These are phyloP conservation scores for Stagonosporopsis cucurbitacearum DNA, from an alignment of 2,329 filamentous ascomycete genomes.

Conservation along the genomic window DNA sequence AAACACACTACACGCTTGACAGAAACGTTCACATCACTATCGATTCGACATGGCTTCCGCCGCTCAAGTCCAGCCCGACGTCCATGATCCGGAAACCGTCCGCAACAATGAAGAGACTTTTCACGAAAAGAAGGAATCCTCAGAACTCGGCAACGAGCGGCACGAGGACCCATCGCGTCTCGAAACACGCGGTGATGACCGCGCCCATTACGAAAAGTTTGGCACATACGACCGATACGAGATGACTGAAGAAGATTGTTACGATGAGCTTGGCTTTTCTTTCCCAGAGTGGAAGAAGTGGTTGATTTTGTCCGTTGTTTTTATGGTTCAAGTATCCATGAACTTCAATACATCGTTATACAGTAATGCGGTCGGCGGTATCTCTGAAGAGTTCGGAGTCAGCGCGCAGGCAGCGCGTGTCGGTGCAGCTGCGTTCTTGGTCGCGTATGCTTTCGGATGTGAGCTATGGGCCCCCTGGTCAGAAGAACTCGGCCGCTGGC, in stretches of 20 bases:
- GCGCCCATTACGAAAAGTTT: slow-evolving; percentile 40
- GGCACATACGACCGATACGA: slow-evolving; percentile 55
- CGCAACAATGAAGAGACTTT: slow-evolving; percentile 22
- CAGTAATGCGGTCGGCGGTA: slow-evolving; percentile 59
- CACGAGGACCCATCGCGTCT: slow-evolving; percentile 27
- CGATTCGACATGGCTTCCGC: slow-evolving; percentile 10
- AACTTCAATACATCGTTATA: slow-evolving; percentile 66
- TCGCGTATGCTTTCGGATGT: slow-evolving; percentile 83
- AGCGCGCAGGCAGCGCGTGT: slow-evolving; percentile 72
- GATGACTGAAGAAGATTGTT: slow-evolving; percentile 58
- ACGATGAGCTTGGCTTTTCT: slow-evolving; percentile 57
- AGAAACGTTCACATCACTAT: neutral
- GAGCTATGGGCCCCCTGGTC: slow-evolving; percentile 90
- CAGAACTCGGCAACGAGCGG: slow-evolving; percentile 25
- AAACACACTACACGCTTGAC: neutral
- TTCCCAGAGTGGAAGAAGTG: slow-evolving; percentile 62
- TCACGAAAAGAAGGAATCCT: slow-evolving; percentile 35
- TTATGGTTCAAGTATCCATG: slow-evolving; percentile 63
- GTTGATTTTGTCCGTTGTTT: slow-evolving; percentile 59
- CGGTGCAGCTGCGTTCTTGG: slow-evolving; percentile 79
- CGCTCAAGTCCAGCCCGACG: slow-evolving; percentile 16
- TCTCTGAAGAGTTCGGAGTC: slow-evolving; percentile 69
- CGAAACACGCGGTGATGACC: slow-evolving; percentile 31
- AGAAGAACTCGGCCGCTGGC: slow-evolving; percentile 80
- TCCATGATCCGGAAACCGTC: slow-evolving; percentile 28